Conservation (phyloP, 2,329 filamentous ascomycete species). For the Seiridium cupressi region DNA sequence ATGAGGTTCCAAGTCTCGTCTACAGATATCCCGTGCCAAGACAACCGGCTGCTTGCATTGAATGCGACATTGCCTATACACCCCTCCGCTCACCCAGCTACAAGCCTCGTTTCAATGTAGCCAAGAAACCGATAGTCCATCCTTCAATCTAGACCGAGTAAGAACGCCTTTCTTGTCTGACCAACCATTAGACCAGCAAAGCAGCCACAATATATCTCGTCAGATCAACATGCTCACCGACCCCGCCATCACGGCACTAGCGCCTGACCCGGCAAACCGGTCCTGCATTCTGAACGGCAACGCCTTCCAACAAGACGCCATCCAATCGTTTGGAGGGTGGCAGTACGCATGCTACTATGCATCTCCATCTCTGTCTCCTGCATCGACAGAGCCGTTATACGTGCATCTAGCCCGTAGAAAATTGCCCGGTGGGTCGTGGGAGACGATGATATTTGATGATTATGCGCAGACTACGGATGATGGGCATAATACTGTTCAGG, state of each 20-base stretch:
- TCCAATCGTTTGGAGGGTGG: conserved; percentile 44
- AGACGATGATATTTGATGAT: conserved; percentile 45
- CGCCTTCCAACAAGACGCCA: conserved; percentile 46
- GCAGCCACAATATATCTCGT: too few species aligned
- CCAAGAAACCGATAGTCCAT: too few species aligned
- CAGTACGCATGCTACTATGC: conserved; percentile 48
- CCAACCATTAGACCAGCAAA: too few species aligned
- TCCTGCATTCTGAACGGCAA: conserved; percentile 41
- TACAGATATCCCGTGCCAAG: too few species aligned
- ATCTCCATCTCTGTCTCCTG: conserved; percentile 15
- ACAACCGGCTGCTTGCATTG: too few species aligned
- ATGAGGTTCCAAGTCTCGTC: too few species aligned
- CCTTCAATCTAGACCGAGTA: too few species aligned
- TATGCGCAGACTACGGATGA: conserved; percentile 49
- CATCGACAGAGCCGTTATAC: conserved; percentile 30
- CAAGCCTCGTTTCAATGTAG: too few species aligned
- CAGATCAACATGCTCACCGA: conserved; percentile 22
- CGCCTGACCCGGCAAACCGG: conserved; percentile 33
- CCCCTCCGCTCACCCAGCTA: too few species aligned
- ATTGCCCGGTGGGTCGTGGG: conserved; percentile 39
- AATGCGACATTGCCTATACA: too few species aligned
- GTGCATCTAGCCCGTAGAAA: conserved; percentile 44
- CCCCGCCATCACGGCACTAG: conserved; percentile 30
- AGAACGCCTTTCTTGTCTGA: too few species aligned
- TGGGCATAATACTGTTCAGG: conserved; percentile 51